Conservation (phyloP, 2,329 filamentous ascomycete species). For the Nothopassalora personata region DNA sequence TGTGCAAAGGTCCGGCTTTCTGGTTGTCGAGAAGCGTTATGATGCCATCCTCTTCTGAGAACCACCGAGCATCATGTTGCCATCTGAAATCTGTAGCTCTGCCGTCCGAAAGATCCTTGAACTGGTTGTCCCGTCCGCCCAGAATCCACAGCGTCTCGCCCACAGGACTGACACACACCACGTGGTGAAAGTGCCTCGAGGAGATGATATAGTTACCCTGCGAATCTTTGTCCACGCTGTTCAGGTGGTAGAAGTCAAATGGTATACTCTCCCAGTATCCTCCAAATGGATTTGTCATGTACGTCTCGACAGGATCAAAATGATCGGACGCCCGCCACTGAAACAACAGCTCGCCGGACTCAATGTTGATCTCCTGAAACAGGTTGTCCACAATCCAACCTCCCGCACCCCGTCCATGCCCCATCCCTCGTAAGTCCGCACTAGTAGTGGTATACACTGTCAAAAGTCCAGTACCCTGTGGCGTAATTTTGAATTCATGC, state of each 20-base stretch:
- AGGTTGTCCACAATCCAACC: slow-evolving; percentile 42
- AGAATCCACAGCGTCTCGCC: slow-evolving; percentile 49
- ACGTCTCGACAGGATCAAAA: slow-evolving; percentile 29
- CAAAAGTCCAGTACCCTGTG: slow-evolving; percentile 39
- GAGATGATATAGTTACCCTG: slow-evolving; percentile 47
- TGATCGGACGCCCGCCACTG: slow-evolving; percentile 38
- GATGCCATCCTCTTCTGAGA: slow-evolving; percentile 30
- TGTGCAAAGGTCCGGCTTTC: slow-evolving; percentile 42
- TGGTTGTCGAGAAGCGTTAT: slow-evolving; percentile 47
- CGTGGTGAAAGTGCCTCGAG: slow-evolving; percentile 39
- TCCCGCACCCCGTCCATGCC: slow-evolving; percentile 21
- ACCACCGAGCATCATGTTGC: slow-evolving; percentile 51
- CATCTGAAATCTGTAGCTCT: slow-evolving; percentile 45
- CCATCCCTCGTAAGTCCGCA: slow-evolving; percentile 25
- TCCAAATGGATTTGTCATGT: slow-evolving; percentile 36
- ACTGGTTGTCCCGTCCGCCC: slow-evolving; percentile 44
- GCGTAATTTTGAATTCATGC: slow-evolving; percentile 43
- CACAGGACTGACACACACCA: slow-evolving; percentile 40
- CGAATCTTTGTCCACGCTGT: slow-evolving; percentile 48
- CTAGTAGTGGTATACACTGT: slow-evolving; percentile 38
- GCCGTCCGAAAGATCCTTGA: slow-evolving; percentile 40
- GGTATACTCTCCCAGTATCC: slow-evolving; percentile 31
- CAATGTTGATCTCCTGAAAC: slow-evolving; percentile 43
- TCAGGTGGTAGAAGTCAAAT: slow-evolving; percentile 49
- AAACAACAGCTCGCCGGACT: slow-evolving; percentile 38